These are phyloP conservation scores for Helenozyma rhizophorensis DNA, from an alignment of 805 yeast species.

Conservation along the genomic window DNA sequence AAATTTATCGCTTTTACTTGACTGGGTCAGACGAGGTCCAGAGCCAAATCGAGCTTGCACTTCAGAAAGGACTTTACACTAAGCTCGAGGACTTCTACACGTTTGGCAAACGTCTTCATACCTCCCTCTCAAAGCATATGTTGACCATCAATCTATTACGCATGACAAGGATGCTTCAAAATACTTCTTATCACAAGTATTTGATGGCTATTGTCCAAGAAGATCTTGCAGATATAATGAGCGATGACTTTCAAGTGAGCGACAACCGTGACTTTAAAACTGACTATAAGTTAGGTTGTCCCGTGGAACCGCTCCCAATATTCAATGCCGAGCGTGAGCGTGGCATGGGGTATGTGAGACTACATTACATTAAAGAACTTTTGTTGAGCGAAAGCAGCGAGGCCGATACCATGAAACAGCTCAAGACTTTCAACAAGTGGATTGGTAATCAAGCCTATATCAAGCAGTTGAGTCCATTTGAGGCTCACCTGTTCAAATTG, in stretches of 20 bases:
- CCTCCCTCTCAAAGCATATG: slow-evolving; percentile 46
- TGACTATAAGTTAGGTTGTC: slow-evolving; percentile 49
- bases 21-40: slow-evolving; percentile 50
- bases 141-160: slow-evolving; percentile 30
- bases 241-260: slow-evolving; percentile 13
- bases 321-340: slow-evolving; percentile 15
- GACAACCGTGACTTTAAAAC: slow-evolving; percentile 63
- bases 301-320: slow-evolving; percentile 17
- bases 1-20: slow-evolving; percentile 47
- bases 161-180: slow-evolving; percentile 27
- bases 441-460: slow-evolving; percentile 11
- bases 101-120: slow-evolving; percentile 47
- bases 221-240: slow-evolving; percentile 11
- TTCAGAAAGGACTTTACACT: slow-evolving; percentile 56
- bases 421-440: slow-evolving; percentile 24
- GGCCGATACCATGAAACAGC: slow-evolving; percentile 19
- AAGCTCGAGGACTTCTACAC: slow-evolving; percentile 65
- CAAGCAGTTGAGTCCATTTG: slow-evolving; percentile 18
- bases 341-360: slow-evolving; percentile 26
- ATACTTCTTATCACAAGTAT: slow-evolving; percentile 22
- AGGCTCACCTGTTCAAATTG: slow-evolving; percentile 23
- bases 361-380: slow-evolving; percentile 37
- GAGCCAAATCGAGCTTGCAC: slow-evolving; percentile 46
- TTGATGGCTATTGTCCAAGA: slow-evolving; percentile 18
- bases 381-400: slow-evolving; percentile 32